Evolutionary conservation across 176 grass and related monocot genomes (phyloP).

Genomic region (Musa troglodytarum): DNA sequence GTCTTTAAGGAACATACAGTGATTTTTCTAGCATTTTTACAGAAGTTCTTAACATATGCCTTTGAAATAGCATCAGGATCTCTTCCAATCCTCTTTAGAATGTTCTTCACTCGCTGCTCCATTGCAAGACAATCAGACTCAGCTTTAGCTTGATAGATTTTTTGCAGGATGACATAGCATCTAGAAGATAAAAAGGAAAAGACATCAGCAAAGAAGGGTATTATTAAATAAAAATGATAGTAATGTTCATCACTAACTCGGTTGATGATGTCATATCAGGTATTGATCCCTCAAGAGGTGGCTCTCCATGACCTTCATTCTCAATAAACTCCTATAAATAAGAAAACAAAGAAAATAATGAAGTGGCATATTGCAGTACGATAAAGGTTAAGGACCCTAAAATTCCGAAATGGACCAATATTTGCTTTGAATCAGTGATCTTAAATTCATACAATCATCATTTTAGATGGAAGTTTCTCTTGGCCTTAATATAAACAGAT

Average conservation of each 20-base stretch:
- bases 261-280: constrained; percentile 98
- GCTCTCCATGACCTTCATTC: constrained; percentile 74
- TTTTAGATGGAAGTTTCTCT: background rate
- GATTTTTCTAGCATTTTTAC: constrained; percentile 90
- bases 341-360: constrained; percentile 16
- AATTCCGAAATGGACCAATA: background rate
- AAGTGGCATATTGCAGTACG: background rate
- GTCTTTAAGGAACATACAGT: constrained; percentile 28
- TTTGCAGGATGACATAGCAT: constrained; percentile 88
- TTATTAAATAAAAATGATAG: constrained; percentile 7
- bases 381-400: background rate
- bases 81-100: constrained; percentile 70
- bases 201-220: constrained; percentile 1
- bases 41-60: constrained; percentile 76
- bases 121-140: constrained; percentile 67
- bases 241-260: constrained; percentile 42
- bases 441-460: background rate
- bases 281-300: constrained; percentile 87
- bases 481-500: too few relatives aligned
- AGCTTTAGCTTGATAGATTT: constrained; percentile 86
- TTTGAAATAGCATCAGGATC: constrained; percentile 70
- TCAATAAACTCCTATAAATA: constrained; percentile 66
- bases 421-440: background rate
- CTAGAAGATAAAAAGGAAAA: constrained; percentile 30
- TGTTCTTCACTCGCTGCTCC: constrained; percentile 50